Evolutionary conservation across 2,329 filamentous ascomycete species (phyloP), one percentile per base, ranked within the genome.

Genomic region (Nigrograna mackinnonii): DNA sequence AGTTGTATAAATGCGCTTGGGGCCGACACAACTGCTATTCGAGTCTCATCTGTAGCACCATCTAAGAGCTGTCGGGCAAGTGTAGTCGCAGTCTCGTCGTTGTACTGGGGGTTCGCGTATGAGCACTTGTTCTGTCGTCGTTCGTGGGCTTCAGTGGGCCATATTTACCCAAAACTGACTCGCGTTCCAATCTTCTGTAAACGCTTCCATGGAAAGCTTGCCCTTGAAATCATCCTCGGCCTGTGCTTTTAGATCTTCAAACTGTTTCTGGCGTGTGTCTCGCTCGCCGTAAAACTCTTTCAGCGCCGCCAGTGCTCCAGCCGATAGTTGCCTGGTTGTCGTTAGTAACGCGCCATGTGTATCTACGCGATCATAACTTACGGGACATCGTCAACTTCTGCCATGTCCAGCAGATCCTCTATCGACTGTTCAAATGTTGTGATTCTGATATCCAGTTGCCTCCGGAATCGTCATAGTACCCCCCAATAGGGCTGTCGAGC

Each of bases 131-230:
- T n/a, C 28, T 26, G 31, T 36, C 26, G 16, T 33, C 31, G 16
- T 14, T 12, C n/a, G 11, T 13, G 16, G 11, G 4, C 9, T 9
- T 17, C 18, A 33, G n/a, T 11, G 31, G 9, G 31, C 31, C 4
- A 17, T 12, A 21, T 20, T 28, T 74, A 88, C 84, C 88, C 89
- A 94, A 60, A 94, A 94, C 68, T 92, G 88, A 48, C 82, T 86
- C 58, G 86, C 80, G 60, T 91, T 89, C 89, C 89, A 94, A 66
- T 92, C 85, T 68, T 92, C 89, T 1, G 77, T 76, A 57, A 92
- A 94, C 1, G 79, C 73, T 21, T 87, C 82, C 80, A 92, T 92
- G 30, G 70, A 78, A 22, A 81, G 54, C 34, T 68, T 68, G 30
- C 57, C 40, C 20, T 46, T 47, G 45, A 76, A 75, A 12, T 78